These are phyloP conservation scores for Schizosaccharomyces cryophilus DNA, from an alignment of 805 yeast species.

Conservation along the genomic window DNA sequence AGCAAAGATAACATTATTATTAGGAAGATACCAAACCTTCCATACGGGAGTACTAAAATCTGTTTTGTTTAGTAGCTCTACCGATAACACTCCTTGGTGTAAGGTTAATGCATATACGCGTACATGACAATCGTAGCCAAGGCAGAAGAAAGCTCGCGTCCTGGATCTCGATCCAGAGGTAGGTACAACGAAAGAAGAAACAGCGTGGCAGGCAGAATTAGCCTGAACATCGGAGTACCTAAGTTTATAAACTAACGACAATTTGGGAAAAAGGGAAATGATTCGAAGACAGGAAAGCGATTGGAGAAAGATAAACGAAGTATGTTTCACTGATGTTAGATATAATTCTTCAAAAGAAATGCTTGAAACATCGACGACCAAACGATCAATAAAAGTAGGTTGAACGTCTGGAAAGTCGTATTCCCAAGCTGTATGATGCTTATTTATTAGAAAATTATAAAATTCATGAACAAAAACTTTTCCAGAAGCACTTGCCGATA, in stretches of 20 bases:
- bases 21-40: background rate
- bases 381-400: background rate
- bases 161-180: background rate
- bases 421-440: background rate
- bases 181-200: background rate
- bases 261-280: background rate
- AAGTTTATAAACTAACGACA: background rate
- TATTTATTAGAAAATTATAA: background rate
- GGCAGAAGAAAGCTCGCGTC: background rate
- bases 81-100: background rate
- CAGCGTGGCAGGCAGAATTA: background rate
- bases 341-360: background rate
- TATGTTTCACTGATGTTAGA: background rate
- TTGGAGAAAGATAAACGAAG: background rate
- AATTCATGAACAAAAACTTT: background rate
- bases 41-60: background rate
- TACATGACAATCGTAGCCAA: background rate
- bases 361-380: background rate
- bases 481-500: background rate
- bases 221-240: background rate
- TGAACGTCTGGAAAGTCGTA: background rate
- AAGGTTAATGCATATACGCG: background rate
- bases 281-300: background rate
- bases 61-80: background rate
- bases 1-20: background rate